Evolutionary conservation across 192 early-diverging fungal species (phyloP), one percentile per base, ranked within the genome.

Genomic region (Fimicolochytrium jonesii): DNA sequence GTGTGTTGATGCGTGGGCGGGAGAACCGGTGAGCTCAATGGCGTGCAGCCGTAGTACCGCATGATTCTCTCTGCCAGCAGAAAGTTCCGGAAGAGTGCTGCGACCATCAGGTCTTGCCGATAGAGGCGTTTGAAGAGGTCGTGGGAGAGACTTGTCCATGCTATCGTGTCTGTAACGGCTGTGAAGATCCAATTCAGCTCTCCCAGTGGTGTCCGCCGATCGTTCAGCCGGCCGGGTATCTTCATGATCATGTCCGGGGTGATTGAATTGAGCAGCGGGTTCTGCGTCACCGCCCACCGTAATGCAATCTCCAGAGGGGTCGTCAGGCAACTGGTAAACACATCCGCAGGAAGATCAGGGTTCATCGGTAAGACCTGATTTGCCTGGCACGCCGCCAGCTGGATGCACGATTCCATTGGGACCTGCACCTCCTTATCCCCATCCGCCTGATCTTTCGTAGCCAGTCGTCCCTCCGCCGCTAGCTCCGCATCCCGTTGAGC

Each of bases 151-250:
- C 89, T 89, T 68, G 83, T 92, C 96, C 96, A 99, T 6, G 96
- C 96, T 56, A 99, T 99, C 5, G 94, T 97, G 70, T 99, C 96
- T 0, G 93, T 99, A 43, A 99, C 91, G 25, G 96, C 88, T 4
- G 94, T 97, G 66, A 99, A 96, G 17, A 99, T 95, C 96, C 96
- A 99, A 64, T 97, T 97, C 53, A 99, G 80, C 76, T 99, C 96
- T 42, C 96, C 96, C 13, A 97, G 77, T 0, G 96, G 92, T 17
- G 96, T 94, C 17, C 92, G 83, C 32, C 96, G 86, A 59, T 96
- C 94, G 67, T 88, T 88, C 26, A 91, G 74, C 28, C 87, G 75
- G 30, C 96, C 96, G 2, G 94, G 94, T 20, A 93, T 77, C 52
- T 87, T 82, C 42, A 83, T 76, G 28, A 95, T 90, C 87, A 96